A percentile compares a stretch with the other conserved stretches of the same genome.
phyloP scores from a whole-genome alignment of 805 yeast genomes.

The Maudiozyma saulgeensis region DNA sequence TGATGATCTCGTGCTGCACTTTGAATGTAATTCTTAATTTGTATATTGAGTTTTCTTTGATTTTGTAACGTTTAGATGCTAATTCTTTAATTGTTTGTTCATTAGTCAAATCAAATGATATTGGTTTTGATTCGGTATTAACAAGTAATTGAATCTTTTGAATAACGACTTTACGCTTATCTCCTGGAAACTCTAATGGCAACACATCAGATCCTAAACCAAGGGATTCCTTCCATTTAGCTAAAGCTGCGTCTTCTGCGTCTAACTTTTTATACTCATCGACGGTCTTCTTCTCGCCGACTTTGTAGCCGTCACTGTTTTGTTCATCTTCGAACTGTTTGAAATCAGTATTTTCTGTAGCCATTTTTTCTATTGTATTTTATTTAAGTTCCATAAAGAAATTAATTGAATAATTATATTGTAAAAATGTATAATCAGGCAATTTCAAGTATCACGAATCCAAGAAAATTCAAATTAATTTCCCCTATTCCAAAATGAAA shows the following conservation, averaged over 20 bases:
- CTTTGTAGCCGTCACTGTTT: slow-evolving; percentile 22
- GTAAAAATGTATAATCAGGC: too few relatives aligned
- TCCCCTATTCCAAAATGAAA: background rate
- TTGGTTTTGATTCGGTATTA: slow-evolving; percentile 55
- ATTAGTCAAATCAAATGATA: slow-evolving; percentile 59
- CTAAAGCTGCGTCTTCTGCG: slow-evolving; percentile 82
- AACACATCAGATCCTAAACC: slow-evolving; percentile 59
- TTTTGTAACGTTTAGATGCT: slow-evolving; percentile 57
- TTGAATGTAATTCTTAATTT: slow-evolving; percentile 66
- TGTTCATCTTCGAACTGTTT: slow-evolving; percentile 22
- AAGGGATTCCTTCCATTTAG: slow-evolving; percentile 83
- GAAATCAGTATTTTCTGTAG: slow-evolving; percentile 29
- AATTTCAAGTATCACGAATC: background rate
- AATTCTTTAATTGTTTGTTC: slow-evolving; percentile 46
- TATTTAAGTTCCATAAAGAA: too few relatives aligned
- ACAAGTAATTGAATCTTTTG: slow-evolving; percentile 64
- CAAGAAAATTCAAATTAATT: background rate
- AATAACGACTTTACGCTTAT: slow-evolving; percentile 68
- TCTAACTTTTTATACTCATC: slow-evolving; percentile 77
- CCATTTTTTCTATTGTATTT: slow-evolving; percentile 9
- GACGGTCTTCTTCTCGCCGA: slow-evolving; percentile 57
- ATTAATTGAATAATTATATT: too few relatives aligned
- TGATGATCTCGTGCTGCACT: slow-evolving; percentile 82
- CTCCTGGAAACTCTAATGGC: slow-evolving; percentile 57
- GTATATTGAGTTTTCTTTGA: slow-evolving; percentile 72